These are phyloP conservation scores for Lactarius sp. DNA, from an alignment of 768 basidiomycete species.

Conservation along the genomic window DNA sequence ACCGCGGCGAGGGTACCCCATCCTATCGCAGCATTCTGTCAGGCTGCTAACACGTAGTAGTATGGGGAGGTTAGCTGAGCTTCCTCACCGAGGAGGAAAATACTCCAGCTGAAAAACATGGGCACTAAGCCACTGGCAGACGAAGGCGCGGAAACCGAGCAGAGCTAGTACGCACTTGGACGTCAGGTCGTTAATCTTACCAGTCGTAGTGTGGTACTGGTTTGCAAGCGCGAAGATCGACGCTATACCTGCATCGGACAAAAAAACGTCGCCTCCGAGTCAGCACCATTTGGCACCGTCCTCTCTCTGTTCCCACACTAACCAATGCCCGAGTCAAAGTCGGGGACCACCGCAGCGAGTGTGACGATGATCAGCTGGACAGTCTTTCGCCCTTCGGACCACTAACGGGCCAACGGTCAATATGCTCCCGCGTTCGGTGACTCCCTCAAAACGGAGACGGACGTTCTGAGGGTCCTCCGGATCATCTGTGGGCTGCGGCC, in stretches of 20 bases:
- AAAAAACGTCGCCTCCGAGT: background rate
- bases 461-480: slow-evolving; percentile 64
- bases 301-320: slow-evolving; percentile 10
- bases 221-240: slow-evolving; percentile 54
- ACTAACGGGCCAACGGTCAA: slow-evolving; percentile 34
- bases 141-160: background rate
- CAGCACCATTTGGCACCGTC: background rate
- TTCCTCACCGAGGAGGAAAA: slow-evolving; percentile 49
- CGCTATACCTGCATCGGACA: slow-evolving; percentile 45
- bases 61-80: slow-evolving; percentile 1
- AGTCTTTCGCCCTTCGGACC: slow-evolving; percentile 49
- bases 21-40: slow-evolving; percentile 32
- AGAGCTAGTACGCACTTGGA: slow-evolving; percentile 38
- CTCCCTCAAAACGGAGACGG: slow-evolving; percentile 16
- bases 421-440: background rate
- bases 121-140: slow-evolving; percentile 29
- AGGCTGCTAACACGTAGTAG: slow-evolving; percentile 15
- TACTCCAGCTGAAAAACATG: slow-evolving; percentile 48
- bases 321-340: slow-evolving; percentile 66
- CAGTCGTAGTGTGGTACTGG: slow-evolving; percentile 50
- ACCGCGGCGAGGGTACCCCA: slow-evolving; percentile 61
- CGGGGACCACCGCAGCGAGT: slow-evolving; percentile 59
- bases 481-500: slow-evolving; percentile 64
- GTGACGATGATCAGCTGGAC: slow-evolving; percentile 57
- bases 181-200: slow-evolving; percentile 57